Conservation (phyloP, 2,329 filamentous ascomycete species). For the Akanthomyces uredinophilus region DNA sequence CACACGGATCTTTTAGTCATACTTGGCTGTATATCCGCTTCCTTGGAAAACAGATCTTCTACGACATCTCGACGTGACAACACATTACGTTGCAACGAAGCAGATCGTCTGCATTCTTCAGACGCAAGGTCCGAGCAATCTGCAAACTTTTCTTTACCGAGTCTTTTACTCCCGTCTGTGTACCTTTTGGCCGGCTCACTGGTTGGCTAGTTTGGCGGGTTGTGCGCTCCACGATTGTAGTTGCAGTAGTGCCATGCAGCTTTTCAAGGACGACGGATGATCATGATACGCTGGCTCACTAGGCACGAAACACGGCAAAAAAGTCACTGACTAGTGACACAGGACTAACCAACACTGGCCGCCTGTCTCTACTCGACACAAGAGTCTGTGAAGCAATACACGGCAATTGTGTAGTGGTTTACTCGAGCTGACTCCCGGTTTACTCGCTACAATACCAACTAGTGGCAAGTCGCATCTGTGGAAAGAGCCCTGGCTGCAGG, state of each 20-base stretch:
- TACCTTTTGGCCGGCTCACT: background rate
- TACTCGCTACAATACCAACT: too few species aligned
- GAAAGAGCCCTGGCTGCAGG: too few species aligned
- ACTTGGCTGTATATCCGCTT: background rate
- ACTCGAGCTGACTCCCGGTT: too few species aligned
- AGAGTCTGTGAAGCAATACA: too few species aligned
- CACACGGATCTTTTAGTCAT: background rate
- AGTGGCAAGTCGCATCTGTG: too few species aligned
- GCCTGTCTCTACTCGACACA: too few species aligned
- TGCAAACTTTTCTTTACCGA: background rate
- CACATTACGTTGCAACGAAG: background rate
- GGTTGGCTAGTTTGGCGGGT: background rate
- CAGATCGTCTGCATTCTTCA: background rate
- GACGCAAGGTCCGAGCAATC: background rate
- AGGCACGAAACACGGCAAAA: too few species aligned
- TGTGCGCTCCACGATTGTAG: background rate
- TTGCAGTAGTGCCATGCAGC: background rate
- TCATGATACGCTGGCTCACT: too few species aligned
- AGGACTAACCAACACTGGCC: too few species aligned
- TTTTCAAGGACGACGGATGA: too few species aligned
- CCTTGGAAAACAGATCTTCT: background rate
- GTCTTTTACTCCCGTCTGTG: background rate
- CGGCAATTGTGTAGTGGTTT: too few species aligned
- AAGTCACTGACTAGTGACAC: too few species aligned
- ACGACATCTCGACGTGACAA: background rate